Base-by-base conservation (phyloP, 2,329 filamentous ascomycete genomes). In the Fusarium papillatum region DNA sequence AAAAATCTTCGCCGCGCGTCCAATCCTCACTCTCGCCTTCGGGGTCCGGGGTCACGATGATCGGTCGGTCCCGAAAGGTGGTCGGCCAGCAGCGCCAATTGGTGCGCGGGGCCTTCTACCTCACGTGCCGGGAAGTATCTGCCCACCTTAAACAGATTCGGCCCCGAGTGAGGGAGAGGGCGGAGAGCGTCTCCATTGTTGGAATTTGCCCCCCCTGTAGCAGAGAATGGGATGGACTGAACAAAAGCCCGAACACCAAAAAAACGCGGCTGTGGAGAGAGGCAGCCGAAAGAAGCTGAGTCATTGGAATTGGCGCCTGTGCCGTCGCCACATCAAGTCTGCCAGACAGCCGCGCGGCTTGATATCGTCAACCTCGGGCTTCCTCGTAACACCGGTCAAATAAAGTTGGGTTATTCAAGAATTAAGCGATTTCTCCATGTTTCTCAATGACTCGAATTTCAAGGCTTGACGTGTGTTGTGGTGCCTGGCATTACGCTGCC, bases 1-100 rank as follows among this genome's bases (percentile, higher is more conserved):
- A 64, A 68, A 50, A 24, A 61, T 66, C 62, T 19, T 69, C 67
- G 78, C 78, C 78, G 78, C 78, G 78, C 78, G 78, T 73, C 72
- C 74, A 74, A 53, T 67, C 64, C 53, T 59, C 53, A 48, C 55
- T 39, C n/a, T 22, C 59, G n/a, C 39, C 55, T 53, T 63, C 65
- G 53, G 70, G 64, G 67, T 62, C 64, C 39, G 55, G 63, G n/a
- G 39, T 63, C 34, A 43, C 70, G 60, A 66, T 48, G 43, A 48
- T 66, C 61, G 55, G 68, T 72, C 77, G 76, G 78, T 69, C 77
- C 77, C 74, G 76, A 73, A 73, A 72, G 34, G 55, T 39, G 55
- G 10, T 39, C 36, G 55, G 55, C 34, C 36, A 39, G 34, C 8
- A 59, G 59, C 63, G 69, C 72, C 71, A 77, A 76, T 71, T 61